Conservation (phyloP, 495 filamentous ascomycete species). For the Tuber borchii region DNA sequence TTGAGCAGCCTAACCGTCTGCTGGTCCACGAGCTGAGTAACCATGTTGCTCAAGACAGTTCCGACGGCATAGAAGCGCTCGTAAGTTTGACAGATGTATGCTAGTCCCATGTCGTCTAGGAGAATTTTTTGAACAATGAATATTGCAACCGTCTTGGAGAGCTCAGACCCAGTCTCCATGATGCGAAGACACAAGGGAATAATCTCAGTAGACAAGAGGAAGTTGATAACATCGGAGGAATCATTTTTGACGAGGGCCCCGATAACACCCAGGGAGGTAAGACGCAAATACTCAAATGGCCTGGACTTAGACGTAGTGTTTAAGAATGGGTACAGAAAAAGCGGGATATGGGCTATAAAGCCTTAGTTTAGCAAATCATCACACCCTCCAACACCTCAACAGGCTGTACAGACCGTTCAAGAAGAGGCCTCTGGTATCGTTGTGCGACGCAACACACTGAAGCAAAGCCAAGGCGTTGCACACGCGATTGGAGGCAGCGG, state of each 20-base stretch:
- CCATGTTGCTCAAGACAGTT: slow-evolving; percentile 98
- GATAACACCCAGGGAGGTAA: slow-evolving; percentile 97
- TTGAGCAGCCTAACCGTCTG: slow-evolving; percentile 94
- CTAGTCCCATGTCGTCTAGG: slow-evolving; percentile 91
- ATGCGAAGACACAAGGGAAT: slow-evolving; percentile 96
- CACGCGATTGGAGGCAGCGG: slow-evolving; percentile 91
- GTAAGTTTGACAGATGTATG: slow-evolving; percentile 98
- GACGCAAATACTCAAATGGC: slow-evolving; percentile 94
- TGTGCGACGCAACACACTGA: slow-evolving; percentile 96
- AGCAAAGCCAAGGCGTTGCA: slow-evolving; percentile 95
- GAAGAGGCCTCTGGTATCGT: slow-evolving; percentile 89
- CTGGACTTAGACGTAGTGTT: slow-evolving; percentile 98
- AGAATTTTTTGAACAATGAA: slow-evolving; percentile 99
- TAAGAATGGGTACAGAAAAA: slow-evolving; percentile 96
- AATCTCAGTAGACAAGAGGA: slow-evolving; percentile 96
- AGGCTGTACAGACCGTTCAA: slow-evolving; percentile 63
- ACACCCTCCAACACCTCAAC: background rate
- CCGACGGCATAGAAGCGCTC: slow-evolving; percentile 99
- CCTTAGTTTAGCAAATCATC: background rate
- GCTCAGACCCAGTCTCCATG: slow-evolving; percentile 98
- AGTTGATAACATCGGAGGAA: slow-evolving; percentile 97
- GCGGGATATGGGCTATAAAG: slow-evolving; percentile 81
- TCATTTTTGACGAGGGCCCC: slow-evolving; percentile 98
- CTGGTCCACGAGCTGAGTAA: slow-evolving; percentile 91
- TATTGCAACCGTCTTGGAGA: slow-evolving; percentile 98